Evolutionary conservation across 2,329 filamentous ascomycete genomes (phyloP), one percentile per base, ranked within the genome.

Genomic region (Calonectria multiphialidica): DNA sequence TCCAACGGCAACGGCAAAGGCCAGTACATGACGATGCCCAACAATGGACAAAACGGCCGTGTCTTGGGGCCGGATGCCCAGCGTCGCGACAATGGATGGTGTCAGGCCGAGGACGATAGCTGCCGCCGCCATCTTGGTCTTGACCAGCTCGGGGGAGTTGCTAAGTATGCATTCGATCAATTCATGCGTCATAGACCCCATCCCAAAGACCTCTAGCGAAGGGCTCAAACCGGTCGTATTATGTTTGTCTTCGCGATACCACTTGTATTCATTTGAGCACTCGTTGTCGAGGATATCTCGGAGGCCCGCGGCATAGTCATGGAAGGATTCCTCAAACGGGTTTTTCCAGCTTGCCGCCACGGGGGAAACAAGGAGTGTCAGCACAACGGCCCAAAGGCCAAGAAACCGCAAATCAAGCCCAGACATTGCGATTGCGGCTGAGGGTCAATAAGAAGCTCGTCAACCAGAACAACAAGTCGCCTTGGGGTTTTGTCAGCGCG

Each of bases 81-180:
- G 37, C 33, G 61, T 61, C 16, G 69, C 59, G 15, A 73, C 44
- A n/a, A 73, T 72, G 7, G 72, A 65, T 1, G 72, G 72, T 2
- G 62, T 33, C 40, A 72, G 35, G 7, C 72, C 72, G 10, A 72
- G 72, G 9, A 66, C 64, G 40, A 73, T 66, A 15, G 65, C 68
- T n/a, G 69, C 69, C 25, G 72, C 66, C 30, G 69, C 61, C 69
- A 72, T 72, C 59, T 68, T 73, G 59, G 69, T 40, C 69, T 73
- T 69, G 61, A 66, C 45, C n/a, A 73, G 47, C 33, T 72, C 69
- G 13, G 69, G 72, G 1, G 65, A 16, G 25, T 69, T 37, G 2
- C 40, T 30, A 30, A 72, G 61, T 15, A 73, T 68, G 53, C 69
- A 72, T 9, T 73, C 64, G 10, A 73, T 35, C 61, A 73, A 23